Base-by-base conservation (phyloP, 768 basidiomycete genomes). In the Amanita polypyramis region DNA sequence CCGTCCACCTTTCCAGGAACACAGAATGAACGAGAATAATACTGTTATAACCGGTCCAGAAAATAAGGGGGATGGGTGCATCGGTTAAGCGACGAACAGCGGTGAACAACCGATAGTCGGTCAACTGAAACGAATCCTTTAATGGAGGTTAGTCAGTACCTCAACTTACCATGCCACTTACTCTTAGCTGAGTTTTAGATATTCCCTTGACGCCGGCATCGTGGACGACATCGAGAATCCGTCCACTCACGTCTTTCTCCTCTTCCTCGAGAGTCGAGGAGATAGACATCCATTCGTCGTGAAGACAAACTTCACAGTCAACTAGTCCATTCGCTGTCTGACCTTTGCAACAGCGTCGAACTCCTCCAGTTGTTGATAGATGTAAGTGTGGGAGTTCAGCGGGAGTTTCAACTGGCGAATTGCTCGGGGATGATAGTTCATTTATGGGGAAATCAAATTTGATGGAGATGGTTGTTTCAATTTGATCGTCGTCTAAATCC, bases 401-500 rank as follows among this genome's bases (percentile, higher is more conserved):
- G 55, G 58, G 29, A 60, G 30, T 29, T 56, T 61, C 20, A n/a
- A 3, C 45, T n/a, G 20, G 21, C 37, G 33, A 38, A 37, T 49
- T 49, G 19, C 39, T 45, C 5, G 56, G 55, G 4, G 60, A 53
- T 14, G 54, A 54, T 25, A 45, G 47, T 6, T 50, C 53, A 32
- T 41, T 60, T 29, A 51, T 43, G n/a, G 51, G 55, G 27, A 49
- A 4, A 8, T 38, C 42, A 52, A 62, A 67, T 43, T 65, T 73
- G 41, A 81, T 68, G 52, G 66, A 65, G 44, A 92, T 68, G 6
- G 66, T 60, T 3, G 82, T 85, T 63, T 93, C 89, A 41, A 90
- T 81, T 55, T 90, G 77, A 61, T 90, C 84, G 56, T 93, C 89
- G 58, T 89, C 89, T 91, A 15, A 34, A 36, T 12, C 25, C n/a